Percentiles rank a stretch among this genome's conserved stretches.
These are phyloP conservation scores for Rhizomucor miehei DNA, from an alignment of 371 early-diverging fungal species.

Conservation along the genomic window DNA sequence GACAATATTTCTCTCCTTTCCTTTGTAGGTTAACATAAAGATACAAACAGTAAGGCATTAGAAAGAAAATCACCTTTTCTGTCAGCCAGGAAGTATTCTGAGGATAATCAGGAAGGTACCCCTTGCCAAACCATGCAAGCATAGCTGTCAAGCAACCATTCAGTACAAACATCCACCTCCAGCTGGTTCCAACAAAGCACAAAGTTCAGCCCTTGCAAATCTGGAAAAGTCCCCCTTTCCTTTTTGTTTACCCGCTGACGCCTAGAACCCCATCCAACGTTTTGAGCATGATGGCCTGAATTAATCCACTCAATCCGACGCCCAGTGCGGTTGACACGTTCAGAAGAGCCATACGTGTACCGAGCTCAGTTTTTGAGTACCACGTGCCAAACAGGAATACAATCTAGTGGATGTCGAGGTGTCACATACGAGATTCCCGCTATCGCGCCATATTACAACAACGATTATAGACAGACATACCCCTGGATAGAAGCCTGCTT, in stretches of 20 bases:
- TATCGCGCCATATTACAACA: conserved; percentile 12
- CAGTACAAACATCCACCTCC: conserved; percentile 51
- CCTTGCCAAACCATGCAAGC: conserved; percentile 27
- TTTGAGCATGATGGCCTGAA: conserved; percentile 45
- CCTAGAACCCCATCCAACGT: conserved; percentile 38
- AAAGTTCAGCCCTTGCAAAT: not conserved
- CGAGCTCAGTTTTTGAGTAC: conserved; percentile 50
- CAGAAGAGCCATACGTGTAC: conserved; percentile 34
- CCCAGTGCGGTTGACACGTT: conserved; percentile 43
- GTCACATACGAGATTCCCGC: not conserved
- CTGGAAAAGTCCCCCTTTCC: not conserved
- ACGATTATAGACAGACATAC: too few relatives aligned
- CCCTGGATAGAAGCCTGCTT: conserved; percentile 62
- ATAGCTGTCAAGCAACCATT: conserved; percentile 32
- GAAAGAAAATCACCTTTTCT: conserved; percentile 14
- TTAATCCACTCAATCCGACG: conserved; percentile 35
- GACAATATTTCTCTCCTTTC: not conserved
- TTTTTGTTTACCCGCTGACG: conserved; percentile 36
- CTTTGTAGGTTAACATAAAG: not conserved
- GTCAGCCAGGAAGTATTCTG: conserved; percentile 39
- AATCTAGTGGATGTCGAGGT: conserved; percentile 14
- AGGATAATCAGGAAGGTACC: conserved; percentile 43
- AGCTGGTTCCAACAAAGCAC: conserved; percentile 15
- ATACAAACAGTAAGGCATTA: not conserved
- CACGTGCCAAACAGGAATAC: conserved; percentile 46